Evolutionary conservation across 2,329 filamentous ascomycete genomes (phyloP).

Genomic region (Curvularia verruculosa): DNA sequence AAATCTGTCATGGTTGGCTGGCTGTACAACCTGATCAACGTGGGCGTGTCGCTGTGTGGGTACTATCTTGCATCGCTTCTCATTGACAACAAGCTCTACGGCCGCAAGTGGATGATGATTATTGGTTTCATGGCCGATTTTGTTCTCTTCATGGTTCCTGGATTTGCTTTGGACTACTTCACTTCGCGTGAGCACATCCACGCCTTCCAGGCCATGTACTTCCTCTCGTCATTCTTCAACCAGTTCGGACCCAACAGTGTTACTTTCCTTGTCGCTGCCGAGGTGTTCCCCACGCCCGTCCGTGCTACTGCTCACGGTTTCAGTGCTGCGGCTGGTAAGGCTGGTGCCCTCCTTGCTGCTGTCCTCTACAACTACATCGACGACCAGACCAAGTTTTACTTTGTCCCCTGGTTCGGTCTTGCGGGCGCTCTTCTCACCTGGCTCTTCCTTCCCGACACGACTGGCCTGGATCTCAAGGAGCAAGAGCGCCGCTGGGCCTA

Average conservation of each 20-base stretch:
- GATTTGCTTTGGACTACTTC: slow-evolving; percentile 87
- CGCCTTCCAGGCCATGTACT: slow-evolving; percentile 98
- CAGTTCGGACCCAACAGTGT: slow-evolving; percentile 97
- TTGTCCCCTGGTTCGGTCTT: slow-evolving; percentile 95
- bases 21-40: slow-evolving; percentile 93
- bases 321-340: slow-evolving; percentile 88
- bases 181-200: slow-evolving; percentile 73
- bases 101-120: slow-evolving; percentile 95
- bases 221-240: slow-evolving; percentile 97
- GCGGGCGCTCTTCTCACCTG: slow-evolving; percentile 81
- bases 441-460: slow-evolving; percentile 94
- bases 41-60: slow-evolving; percentile 80
- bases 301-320: slow-evolving; percentile 94
- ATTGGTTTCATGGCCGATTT: slow-evolving; percentile 92
- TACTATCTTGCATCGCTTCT: slow-evolving; percentile 90
- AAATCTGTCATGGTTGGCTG: slow-evolving; percentile 82
- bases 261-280: slow-evolving; percentile 93
- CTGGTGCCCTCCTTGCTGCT: slow-evolving; percentile 83
- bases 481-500: slow-evolving; percentile 93
- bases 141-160: slow-evolving; percentile 89
- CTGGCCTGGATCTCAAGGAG: slow-evolving; percentile 94
- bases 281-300: slow-evolving; percentile 94
- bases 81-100: slow-evolving; percentile 96
- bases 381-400: slow-evolving; percentile 82
- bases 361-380: slow-evolving; percentile 96